Base-by-base conservation (phyloP, 352 stramenopile species). In the Phytopythium oedochilum region DNA sequence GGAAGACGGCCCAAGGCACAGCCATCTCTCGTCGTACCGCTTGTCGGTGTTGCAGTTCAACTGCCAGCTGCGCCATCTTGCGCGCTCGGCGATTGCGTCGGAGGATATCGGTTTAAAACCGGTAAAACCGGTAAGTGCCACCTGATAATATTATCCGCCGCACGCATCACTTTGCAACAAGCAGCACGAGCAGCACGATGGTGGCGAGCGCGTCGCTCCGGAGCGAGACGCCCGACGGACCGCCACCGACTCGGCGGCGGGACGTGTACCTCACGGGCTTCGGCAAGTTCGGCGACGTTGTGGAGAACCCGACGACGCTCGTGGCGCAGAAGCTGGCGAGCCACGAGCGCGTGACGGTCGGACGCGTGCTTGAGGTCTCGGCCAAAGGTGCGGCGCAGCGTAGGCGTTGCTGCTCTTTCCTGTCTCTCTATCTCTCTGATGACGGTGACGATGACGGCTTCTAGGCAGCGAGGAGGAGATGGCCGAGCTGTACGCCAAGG, bases 181-280 rank as follows among this genome's bases (percentile, higher is more conserved):
- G n/a, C n/a, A n/a, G n/a, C n/a, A n/a, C n/a, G n/a, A n/a, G n/a
- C n/a, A n/a, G 15, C 26, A 51, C 17, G 15, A 47, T 45, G 54
- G 32, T 47, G 15, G 43, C 28, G 46, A 60, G 32, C 25, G 44
- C 8, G 28, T 28, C 43, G 12, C 40, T 46, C 5, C 20, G 29
- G 10, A 22, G 17, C 35, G 35, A n/a, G n/a, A n/a, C n/a, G n/a
- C n/a, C n/a, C n/a, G n/a, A n/a, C n/a, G n/a, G n/a, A n/a, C n/a
- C n/a, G n/a, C n/a, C n/a, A n/a, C n/a, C n/a, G n/a, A n/a, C n/a
- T n/a, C 31, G 29, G 53, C 66, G 63, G 43, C 76, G 79, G 43
- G 75, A 82, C 47, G 81, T 91, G 62, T 89, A 86, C 64, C 62
- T 92, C 39, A 94, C 85, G 36, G 82, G 85, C 45, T 94, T 94